Percentiles rank a stretch among this genome's conserved stretches.
Conservation (phyloP, 495 filamentous ascomycete species). For the Aspergillus mulundensis region DNA sequence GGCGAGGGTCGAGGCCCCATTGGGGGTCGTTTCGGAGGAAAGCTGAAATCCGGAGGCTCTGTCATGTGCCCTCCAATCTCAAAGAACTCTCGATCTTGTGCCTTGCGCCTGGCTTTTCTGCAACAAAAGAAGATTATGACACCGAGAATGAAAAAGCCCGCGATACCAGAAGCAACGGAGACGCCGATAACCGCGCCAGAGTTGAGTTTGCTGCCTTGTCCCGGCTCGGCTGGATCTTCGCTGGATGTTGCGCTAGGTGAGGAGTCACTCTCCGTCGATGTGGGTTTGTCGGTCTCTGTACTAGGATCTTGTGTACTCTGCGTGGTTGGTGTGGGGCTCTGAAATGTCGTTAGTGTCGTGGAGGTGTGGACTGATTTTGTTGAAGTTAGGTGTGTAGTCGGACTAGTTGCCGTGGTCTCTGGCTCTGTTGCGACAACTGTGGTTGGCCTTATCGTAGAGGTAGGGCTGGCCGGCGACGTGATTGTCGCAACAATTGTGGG, state of each 20-base stretch:
- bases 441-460: constrained; percentile 17
- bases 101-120: constrained; percentile 27
- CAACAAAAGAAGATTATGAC: constrained; percentile 35
- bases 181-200: constrained; percentile 39
- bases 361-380: constrained; percentile 13
- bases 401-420: constrained; percentile 6
- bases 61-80: constrained; percentile 44
- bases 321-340: constrained; percentile 12
- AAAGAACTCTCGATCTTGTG: constrained; percentile 29
- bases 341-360: constrained; percentile 11
- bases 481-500: constrained; percentile 57
- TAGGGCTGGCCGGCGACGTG: constrained; percentile 30
- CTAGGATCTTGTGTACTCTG: neutral
- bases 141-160: constrained; percentile 37
- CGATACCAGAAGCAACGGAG: constrained; percentile 38
- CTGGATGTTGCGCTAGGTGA: constrained; percentile 9
- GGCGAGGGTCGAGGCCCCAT: constrained; percentile 13
- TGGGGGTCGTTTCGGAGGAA: constrained; percentile 20
- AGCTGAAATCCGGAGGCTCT: constrained; percentile 36
- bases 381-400: constrained; percentile 6
- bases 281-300: constrained; percentile 2
- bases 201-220: constrained; percentile 20
- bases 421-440: constrained; percentile 2
- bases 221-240: neutral
- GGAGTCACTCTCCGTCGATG: neutral